Evolutionary conservation across 192 early-diverging fungal species (phyloP).

Genomic region (Diversispora eburnea): DNA sequence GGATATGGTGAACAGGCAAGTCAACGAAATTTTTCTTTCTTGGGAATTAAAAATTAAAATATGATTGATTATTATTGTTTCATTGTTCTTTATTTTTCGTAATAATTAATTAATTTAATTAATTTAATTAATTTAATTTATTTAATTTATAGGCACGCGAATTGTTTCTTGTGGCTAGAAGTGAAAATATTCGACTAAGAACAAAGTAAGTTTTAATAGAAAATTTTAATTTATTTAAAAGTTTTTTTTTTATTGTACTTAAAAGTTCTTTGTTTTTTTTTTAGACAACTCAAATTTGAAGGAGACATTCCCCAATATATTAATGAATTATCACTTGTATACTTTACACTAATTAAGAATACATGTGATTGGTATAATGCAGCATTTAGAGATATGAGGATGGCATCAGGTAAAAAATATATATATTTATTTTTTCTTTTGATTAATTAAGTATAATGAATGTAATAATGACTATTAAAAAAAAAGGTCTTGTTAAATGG

Average conservation of each 20-base stretch:
- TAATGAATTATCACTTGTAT: slow-evolving; percentile 77
- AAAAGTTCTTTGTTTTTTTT: slow-evolving; percentile 15
- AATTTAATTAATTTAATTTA: neutral
- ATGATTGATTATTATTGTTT: no score
- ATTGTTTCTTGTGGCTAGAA: slow-evolving; percentile 79
- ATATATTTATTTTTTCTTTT: neutral
- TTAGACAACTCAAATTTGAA: slow-evolving; percentile 81
- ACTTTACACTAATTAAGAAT: slow-evolving; percentile 88
- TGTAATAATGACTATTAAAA: neutral
- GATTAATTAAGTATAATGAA: neutral
- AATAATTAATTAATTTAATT: neutral
- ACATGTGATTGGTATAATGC: slow-evolving; percentile 95
- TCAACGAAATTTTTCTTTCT: no score
- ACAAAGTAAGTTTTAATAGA: slow-evolving; percentile 47
- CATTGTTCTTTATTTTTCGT: no score
- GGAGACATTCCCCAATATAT: slow-evolving; percentile 86
- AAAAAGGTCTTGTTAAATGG: slow-evolving; percentile 86
- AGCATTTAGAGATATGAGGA: slow-evolving; percentile 81
- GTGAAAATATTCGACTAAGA: slow-evolving; percentile 70
- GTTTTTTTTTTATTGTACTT: slow-evolving; percentile 30
- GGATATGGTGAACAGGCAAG: slow-evolving; percentile 66
- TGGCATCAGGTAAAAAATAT: slow-evolving; percentile 81
- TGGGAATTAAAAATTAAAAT: neutral
- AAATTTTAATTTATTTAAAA: neutral
- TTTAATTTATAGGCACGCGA: slow-evolving; percentile 65